A percentile compares a stretch with the other conserved stretches of the same genome.
phyloP scores from a whole-genome alignment of 148 eudicot species.

The Suaeda aralocaspica region DNA sequence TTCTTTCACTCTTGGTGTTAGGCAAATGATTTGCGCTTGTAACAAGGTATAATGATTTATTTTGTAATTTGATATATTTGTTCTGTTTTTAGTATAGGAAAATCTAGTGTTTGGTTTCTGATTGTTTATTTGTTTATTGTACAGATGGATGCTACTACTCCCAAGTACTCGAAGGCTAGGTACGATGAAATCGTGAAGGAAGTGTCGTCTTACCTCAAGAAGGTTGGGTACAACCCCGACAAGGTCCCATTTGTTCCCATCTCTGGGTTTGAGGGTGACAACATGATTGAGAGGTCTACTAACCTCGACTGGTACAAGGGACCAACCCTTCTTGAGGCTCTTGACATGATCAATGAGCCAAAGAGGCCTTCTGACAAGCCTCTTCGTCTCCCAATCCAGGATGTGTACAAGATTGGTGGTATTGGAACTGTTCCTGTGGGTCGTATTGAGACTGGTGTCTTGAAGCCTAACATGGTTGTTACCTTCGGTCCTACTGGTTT shows the following conservation, averaged over 20 bases:
- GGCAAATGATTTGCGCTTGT: conserved; percentile 38
- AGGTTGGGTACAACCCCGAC: conserved; percentile 42
- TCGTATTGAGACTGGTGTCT: conserved; percentile 27
- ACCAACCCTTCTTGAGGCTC: conserved; percentile 29
- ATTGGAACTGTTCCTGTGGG: conserved; percentile 38
- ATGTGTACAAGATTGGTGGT: conserved; percentile 41
- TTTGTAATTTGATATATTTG: not conserved
- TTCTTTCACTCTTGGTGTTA: conserved; percentile 43
- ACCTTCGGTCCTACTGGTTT: conserved; percentile 36
- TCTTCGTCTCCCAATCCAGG: conserved; percentile 39
- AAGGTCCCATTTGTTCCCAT: conserved; percentile 30
- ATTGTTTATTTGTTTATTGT: not conserved
- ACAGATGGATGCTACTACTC: conserved; percentile 38
- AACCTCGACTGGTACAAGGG: conserved; percentile 43
- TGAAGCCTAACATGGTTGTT: conserved; percentile 33
- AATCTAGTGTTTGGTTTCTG: not conserved
- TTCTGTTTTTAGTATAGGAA: no score
- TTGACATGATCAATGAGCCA: conserved; percentile 24
- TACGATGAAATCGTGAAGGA: conserved; percentile 37
- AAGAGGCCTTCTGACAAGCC: conserved; percentile 40
- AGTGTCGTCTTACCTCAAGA: conserved; percentile 29
- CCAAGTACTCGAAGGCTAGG: conserved; percentile 36
- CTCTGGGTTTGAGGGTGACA: conserved; percentile 39
- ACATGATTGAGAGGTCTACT: conserved; percentile 42
- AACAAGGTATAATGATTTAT: conserved; percentile 26